A percentile compares a stretch with the other conserved stretches of the same genome.
phyloP scores from a whole-genome alignment of 176 grass and related monocot genomes.

The Chloris gayana region DNA sequence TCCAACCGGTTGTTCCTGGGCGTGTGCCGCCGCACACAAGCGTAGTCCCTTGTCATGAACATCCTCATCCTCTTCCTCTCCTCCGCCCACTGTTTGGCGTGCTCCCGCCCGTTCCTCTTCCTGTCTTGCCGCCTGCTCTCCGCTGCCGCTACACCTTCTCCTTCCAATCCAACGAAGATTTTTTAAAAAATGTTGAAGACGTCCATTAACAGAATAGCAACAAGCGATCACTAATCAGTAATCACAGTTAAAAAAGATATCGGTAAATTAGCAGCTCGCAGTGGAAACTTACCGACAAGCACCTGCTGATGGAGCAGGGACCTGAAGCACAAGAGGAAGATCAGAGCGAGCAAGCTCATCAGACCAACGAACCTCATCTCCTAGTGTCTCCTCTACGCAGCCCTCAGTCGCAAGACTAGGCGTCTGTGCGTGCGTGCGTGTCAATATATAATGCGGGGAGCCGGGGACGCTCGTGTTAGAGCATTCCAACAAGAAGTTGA shows the following conservation, averaged over 20 bases:
- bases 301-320: slow-evolving; percentile 63
- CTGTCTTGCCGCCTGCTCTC: slow-evolving; percentile 25
- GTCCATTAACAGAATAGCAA: neutral
- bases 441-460: slow-evolving; percentile 27
- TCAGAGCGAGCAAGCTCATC: slow-evolving; percentile 48
- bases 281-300: slow-evolving; percentile 54
- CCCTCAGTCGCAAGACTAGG: neutral
- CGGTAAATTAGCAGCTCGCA: neutral
- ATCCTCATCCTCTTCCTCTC: slow-evolving; percentile 59
- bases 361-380: slow-evolving; percentile 54
- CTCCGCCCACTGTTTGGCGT: slow-evolving; percentile 45
- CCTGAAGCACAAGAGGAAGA: slow-evolving; percentile 61
- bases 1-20: slow-evolving; percentile 63
- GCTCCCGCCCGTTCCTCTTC: slow-evolving; percentile 11
- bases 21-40: slow-evolving; percentile 26
- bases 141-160: slow-evolving; percentile 23
- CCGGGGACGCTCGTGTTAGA: slow-evolving; percentile 15
- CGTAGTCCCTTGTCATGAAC: slow-evolving; percentile 61
- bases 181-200: neutral
- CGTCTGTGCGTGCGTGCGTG: neutral
- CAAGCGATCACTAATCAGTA: neutral
- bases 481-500: slow-evolving; percentile 34
- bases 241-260: neutral
- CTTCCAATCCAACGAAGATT: slow-evolving; percentile 21
- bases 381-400: neutral